These are phyloP conservation scores for Xylogone sp. DNA, from an alignment of 2,329 filamentous ascomycete genomes.

Conservation along the genomic window DNA sequence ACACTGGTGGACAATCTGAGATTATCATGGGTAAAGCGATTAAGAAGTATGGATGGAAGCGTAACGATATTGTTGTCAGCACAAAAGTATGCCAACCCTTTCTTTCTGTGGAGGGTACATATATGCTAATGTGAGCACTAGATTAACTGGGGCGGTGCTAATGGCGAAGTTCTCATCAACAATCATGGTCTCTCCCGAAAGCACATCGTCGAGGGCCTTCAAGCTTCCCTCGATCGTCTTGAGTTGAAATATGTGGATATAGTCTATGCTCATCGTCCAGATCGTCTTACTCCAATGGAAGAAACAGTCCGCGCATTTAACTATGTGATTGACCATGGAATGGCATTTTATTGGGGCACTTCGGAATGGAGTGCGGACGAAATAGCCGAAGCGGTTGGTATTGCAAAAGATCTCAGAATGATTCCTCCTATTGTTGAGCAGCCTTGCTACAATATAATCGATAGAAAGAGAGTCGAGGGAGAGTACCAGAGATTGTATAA, in stretches of 20 bases:
- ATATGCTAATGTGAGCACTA: conserved; percentile 29
- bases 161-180: conserved; percentile 60
- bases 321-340: conserved; percentile 62
- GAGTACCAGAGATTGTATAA: conserved; percentile 60
- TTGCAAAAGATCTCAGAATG: conserved; percentile 56
- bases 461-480: conserved; percentile 57
- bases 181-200: conserved; percentile 66
- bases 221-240: conserved; percentile 51
- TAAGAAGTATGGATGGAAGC: conserved; percentile 53
- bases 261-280: conserved; percentile 65
- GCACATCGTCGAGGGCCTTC: conserved; percentile 64
- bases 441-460: conserved; percentile 62
- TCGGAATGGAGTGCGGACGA: conserved; percentile 65
- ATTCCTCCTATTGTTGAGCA: conserved; percentile 65
- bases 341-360: conserved; percentile 69
- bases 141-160: conserved; percentile 62
- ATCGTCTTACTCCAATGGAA: conserved; percentile 65
- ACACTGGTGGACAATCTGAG: conserved; percentile 49
- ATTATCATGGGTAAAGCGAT: conserved; percentile 52
- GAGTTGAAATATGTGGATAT: conserved; percentile 61
- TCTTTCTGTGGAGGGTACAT: too few relatives aligned
- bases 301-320: conserved; percentile 70
- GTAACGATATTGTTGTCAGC: conserved; percentile 53
- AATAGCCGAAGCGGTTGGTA: conserved; percentile 58
- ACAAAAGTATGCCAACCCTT: conserved; percentile 49